Percentiles rank a stretch among this genome's conserved stretches.
Evolutionary conservation across 2,329 filamentous ascomycete species (phyloP).

Genomic region (Claviceps sorghi): DNA sequence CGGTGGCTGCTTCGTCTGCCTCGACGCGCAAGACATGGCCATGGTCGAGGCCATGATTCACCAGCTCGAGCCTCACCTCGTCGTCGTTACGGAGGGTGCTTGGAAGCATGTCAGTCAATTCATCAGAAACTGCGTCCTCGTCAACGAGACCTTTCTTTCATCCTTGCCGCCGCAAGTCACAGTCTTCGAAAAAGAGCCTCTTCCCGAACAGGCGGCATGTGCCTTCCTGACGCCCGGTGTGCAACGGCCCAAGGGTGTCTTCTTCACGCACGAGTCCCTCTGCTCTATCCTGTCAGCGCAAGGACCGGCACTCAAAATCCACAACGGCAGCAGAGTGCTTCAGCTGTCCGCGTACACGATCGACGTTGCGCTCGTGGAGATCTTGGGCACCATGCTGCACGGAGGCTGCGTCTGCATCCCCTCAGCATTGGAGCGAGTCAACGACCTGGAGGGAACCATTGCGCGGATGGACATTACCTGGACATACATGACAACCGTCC

Average conservation of each 20-base stretch:
- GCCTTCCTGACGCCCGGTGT: slow-evolving; percentile 43
- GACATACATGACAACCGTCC: slow-evolving; percentile 42
- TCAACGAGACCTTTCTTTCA: slow-evolving; percentile 27
- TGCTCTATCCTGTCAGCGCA: slow-evolving; percentile 39
- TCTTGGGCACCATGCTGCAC: slow-evolving; percentile 34
- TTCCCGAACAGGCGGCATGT: slow-evolving; percentile 39
- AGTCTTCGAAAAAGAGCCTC: slow-evolving; percentile 18
- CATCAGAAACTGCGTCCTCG: slow-evolving; percentile 25
- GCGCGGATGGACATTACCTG: slow-evolving; percentile 34
- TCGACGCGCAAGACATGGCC: slow-evolving; percentile 30
- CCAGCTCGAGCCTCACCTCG: slow-evolving; percentile 27
- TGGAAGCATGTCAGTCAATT: slow-evolving; percentile 24
- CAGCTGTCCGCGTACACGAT: slow-evolving; percentile 41
- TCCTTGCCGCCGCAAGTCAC: slow-evolving; percentile 18
- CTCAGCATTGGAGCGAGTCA: slow-evolving; percentile 30
- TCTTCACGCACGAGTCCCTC: slow-evolving; percentile 45
- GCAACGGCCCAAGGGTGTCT: slow-evolving; percentile 40
- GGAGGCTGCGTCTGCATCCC: slow-evolving; percentile 48
- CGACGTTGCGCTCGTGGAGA: slow-evolving; percentile 36
- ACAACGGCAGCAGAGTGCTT: slow-evolving; percentile 36
- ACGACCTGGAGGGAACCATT: slow-evolving; percentile 35
- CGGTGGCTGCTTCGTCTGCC: slow-evolving; percentile 34
- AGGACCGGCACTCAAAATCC: slow-evolving; percentile 33
- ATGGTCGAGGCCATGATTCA: slow-evolving; percentile 28
- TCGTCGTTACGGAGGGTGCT: slow-evolving; percentile 29